These are phyloP conservation scores for Candida vaughaniae DNA, from an alignment of 805 yeast species.

Conservation along the genomic window DNA sequence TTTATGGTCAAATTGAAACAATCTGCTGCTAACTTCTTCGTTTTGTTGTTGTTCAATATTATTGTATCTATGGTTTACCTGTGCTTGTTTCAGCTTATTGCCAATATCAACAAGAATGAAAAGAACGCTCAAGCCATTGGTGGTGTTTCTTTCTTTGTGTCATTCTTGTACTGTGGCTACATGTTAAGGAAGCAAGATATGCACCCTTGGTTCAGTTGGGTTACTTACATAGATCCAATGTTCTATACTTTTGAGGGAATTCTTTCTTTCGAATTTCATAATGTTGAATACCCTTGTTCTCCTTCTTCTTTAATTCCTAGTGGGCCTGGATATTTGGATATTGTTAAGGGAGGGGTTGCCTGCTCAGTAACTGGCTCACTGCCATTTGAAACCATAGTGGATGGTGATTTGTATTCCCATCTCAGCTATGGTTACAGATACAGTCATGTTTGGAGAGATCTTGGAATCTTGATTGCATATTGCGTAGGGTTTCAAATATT, in stretches of 20 bases:
- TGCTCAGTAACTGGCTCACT: slow-evolving; percentile 63
- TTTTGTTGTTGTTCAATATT: slow-evolving; percentile 31
- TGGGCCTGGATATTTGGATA: slow-evolving; percentile 51
- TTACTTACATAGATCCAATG: slow-evolving; percentile 42
- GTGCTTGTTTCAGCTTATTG: slow-evolving; percentile 38
- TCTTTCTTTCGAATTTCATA: slow-evolving; percentile 64
- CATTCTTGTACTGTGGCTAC: slow-evolving; percentile 55
- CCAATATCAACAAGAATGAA: slow-evolving; percentile 40
- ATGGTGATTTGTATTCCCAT: slow-evolving; percentile 58
- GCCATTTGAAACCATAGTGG: slow-evolving; percentile 52
- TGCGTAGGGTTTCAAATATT: slow-evolving; percentile 39
- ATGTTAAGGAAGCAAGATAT: slow-evolving; percentile 42
- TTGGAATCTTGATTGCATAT: slow-evolving; percentile 63
- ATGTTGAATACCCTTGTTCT: slow-evolving; percentile 54
- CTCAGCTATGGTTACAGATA: slow-evolving; percentile 50
- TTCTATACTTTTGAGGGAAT: slow-evolving; percentile 54
- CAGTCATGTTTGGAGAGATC: slow-evolving; percentile 75
- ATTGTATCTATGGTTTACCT: slow-evolving; percentile 40
- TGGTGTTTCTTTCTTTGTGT: slow-evolving; percentile 45
- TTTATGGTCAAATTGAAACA: slow-evolving; percentile 52
- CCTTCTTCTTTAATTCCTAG: slow-evolving; percentile 48
- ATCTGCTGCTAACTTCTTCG: slow-evolving; percentile 36
- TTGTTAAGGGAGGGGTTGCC: slow-evolving; percentile 39
- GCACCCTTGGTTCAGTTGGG: slow-evolving; percentile 68
- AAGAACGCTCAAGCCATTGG: slow-evolving; percentile 48